A percentile compares a stretch with the other conserved stretches of the same genome.
Conservation (phyloP, 2,329 filamentous ascomycete species). For the Cryphonectria carpinicola region DNA sequence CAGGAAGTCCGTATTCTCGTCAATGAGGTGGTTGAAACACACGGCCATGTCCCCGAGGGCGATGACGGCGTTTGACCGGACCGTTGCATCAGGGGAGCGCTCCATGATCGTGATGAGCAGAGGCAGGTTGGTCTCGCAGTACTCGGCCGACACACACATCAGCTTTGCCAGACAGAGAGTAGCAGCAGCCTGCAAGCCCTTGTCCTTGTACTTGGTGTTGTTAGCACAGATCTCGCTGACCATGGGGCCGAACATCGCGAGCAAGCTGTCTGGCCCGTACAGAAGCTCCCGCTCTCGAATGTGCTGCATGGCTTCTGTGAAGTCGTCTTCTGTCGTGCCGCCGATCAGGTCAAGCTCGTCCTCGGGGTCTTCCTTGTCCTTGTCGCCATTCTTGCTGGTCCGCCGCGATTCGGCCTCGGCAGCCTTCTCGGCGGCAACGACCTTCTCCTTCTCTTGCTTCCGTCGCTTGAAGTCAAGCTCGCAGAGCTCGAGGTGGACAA, state of each 20-base stretch:
- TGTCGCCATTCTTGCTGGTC: conserved; percentile 37
- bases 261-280: conserved; percentile 79
- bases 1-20: conserved; percentile 98
- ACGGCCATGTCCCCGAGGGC: conserved; percentile 98
- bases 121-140: conserved; percentile 90
- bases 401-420: conserved; percentile 41
- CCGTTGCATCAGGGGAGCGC: conserved; percentile 86
- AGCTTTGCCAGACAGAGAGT: conserved; percentile 95
- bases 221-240: conserved; percentile 94
- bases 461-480: conserved; percentile 97
- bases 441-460: conserved; percentile 87
- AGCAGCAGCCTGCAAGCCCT: conserved; percentile 87
- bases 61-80: conserved; percentile 94
- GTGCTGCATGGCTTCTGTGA: conserved; percentile 83
- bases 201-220: conserved; percentile 89
- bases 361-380: conserved; percentile 66
- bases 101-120: conserved; percentile 98
- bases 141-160: conserved; percentile 97
- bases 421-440: conserved; percentile 48
- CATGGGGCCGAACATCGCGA: conserved; percentile 89
- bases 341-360: conserved; percentile 97
- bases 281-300: conserved; percentile 84
- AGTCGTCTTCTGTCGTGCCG: conserved; percentile 93
- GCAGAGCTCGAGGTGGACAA: conserved; percentile 96
- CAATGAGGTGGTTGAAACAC: conserved; percentile 98